Conservation (phyloP, 2,329 filamentous ascomycete genomes). For the Davidsoniella eucalypti region DNA sequence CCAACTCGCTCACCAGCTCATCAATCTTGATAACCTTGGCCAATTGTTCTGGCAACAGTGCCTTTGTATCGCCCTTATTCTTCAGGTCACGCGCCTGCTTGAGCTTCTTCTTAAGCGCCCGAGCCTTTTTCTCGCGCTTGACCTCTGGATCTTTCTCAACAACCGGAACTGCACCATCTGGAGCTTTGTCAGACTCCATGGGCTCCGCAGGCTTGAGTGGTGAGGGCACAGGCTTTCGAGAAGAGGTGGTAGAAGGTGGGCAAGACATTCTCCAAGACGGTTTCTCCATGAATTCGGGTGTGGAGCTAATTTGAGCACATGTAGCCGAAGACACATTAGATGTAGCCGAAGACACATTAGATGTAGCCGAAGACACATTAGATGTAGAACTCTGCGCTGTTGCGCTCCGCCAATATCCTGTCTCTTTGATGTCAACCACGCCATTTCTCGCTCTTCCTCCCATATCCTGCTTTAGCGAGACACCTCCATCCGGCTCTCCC, state of each 20-base stretch:
- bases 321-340: too few species aligned
- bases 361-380: too few species aligned
- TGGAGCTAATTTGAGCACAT: too few species aligned
- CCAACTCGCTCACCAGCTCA: constrained; percentile 77
- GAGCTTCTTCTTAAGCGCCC: constrained; percentile 84
- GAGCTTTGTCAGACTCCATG: neutral
- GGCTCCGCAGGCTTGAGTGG: neutral
- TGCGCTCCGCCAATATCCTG: neutral
- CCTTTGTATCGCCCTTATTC: constrained; percentile 69
- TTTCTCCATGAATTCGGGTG: neutral
- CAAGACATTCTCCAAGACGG: neutral
- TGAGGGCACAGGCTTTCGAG: neutral
- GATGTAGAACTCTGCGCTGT: neutral
- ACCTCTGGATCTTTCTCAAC: neutral
- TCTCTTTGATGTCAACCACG: neutral
- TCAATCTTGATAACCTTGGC: constrained; percentile 96
- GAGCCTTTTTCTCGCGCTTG: constrained; percentile 69
- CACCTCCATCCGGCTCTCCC: neutral
- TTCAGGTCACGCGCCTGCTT: constrained; percentile 83
- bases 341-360: too few species aligned
- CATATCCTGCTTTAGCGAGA: neutral
- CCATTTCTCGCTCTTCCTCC: neutral
- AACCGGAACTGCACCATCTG: neutral
- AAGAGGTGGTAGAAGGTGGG: neutral
- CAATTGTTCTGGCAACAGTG: constrained; percentile 80